These are phyloP conservation scores for Acer negundo DNA, from an alignment of 345 rosid species.

Conservation along the genomic window DNA sequence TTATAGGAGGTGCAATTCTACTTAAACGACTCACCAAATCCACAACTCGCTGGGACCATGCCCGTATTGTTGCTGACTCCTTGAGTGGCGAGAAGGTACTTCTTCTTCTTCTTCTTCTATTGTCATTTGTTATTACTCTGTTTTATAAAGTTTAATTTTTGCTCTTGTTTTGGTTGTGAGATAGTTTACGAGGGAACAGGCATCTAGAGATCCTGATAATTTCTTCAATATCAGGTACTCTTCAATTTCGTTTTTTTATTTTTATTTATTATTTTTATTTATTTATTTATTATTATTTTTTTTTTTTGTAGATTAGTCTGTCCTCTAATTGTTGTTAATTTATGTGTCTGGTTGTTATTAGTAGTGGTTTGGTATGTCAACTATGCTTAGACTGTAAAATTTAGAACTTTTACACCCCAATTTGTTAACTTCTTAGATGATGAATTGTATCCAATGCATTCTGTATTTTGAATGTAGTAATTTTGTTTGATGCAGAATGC, in stretches of 20 bases:
- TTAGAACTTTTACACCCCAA: neutral
- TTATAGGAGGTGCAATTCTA: conserved; percentile 82
- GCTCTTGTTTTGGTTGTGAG: neutral
- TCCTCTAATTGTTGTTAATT: neutral
- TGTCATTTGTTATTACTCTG: neutral
- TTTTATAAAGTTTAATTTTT: neutral
- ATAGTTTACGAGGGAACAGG: conserved; percentile 86
- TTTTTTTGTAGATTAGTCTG: neutral
- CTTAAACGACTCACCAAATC: conserved; percentile 89
- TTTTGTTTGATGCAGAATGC: conserved; percentile 51
- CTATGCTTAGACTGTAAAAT: neutral
- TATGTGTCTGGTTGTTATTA: neutral
- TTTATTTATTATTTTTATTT: too few species aligned
- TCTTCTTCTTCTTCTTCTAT: neutral
- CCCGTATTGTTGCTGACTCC: conserved; percentile 73
- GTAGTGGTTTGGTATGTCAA: neutral
- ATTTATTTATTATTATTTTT: too few species aligned
- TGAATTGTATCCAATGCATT: neutral
- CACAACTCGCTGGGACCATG: conserved; percentile 90
- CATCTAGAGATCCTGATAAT: conserved; percentile 82
- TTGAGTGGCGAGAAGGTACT: conserved; percentile 80
- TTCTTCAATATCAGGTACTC: conserved; percentile 86
- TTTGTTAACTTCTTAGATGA: neutral
- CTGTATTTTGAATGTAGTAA: neutral
- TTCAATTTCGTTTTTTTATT: neutral